phyloP scores from a whole-genome alignment of 352 stramenopile genomes.

The Phytophthora aleatoria region DNA sequence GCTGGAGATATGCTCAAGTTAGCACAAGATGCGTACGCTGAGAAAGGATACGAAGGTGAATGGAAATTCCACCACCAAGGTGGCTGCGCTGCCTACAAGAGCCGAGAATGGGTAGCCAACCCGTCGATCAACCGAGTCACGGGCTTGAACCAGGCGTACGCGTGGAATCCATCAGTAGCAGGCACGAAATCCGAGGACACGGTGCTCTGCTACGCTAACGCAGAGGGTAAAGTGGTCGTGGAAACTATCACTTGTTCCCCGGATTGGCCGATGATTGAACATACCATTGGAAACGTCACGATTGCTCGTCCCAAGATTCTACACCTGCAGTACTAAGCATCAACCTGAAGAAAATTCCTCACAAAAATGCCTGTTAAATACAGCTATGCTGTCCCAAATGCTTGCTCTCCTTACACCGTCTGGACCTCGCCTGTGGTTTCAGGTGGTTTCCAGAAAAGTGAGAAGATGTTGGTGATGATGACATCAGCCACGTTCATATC shows the following conservation, averaged over 20 bases:
- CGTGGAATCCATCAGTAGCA: slow-evolving; percentile 76
- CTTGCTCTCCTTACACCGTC: slow-evolving; percentile 40
- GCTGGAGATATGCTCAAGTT: slow-evolving; percentile 55
- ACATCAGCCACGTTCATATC: slow-evolving; percentile 72
- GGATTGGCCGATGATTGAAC: slow-evolving; percentile 55
- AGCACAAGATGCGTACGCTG: slow-evolving; percentile 63
- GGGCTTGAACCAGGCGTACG: slow-evolving; percentile 57
- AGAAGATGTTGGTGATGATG: slow-evolving; percentile 88
- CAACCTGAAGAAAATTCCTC: background rate
- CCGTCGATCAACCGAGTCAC: slow-evolving; percentile 43
- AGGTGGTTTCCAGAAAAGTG: slow-evolving; percentile 76
- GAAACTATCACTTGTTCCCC: slow-evolving; percentile 65
- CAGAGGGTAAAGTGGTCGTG: slow-evolving; percentile 33
- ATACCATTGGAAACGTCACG: slow-evolving; percentile 52
- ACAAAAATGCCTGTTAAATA: slow-evolving; percentile 22
- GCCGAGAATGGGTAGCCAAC: slow-evolving; percentile 76
- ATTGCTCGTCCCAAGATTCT: slow-evolving; percentile 63
- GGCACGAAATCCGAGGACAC: slow-evolving; percentile 82
- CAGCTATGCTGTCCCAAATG: background rate
- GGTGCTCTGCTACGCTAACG: slow-evolving; percentile 43
- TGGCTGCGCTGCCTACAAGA: slow-evolving; percentile 67
- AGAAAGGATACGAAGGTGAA: slow-evolving; percentile 59
- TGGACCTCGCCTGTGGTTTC: slow-evolving; percentile 41
- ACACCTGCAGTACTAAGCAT: slow-evolving; percentile 55
- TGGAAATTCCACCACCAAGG: slow-evolving; percentile 76